Conservation (phyloP, 495 filamentous ascomycete genomes). For the Astrothelium macrocarpum region DNA sequence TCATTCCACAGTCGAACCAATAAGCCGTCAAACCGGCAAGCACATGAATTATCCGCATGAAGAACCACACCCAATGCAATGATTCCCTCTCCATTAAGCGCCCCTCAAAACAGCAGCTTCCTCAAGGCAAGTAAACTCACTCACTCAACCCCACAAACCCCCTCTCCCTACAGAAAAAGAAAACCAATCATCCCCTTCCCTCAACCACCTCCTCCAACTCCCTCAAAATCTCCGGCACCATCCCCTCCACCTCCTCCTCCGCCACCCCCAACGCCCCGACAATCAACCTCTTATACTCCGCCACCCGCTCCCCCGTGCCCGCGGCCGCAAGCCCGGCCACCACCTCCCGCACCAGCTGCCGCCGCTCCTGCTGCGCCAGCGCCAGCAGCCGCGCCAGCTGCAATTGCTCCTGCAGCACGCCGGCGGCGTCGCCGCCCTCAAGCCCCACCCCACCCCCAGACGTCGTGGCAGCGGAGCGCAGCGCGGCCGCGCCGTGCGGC, state of each 20-base stretch:
- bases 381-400: constrained; percentile 20
- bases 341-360: constrained; percentile 24
- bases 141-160: constrained; percentile 12
- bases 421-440: constrained; percentile 9
- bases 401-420: constrained; percentile 18
- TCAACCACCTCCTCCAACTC: constrained; percentile 49
- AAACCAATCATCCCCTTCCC: constrained; percentile 21
- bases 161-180: constrained; percentile 19
- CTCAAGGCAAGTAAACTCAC: background rate
- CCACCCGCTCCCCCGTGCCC: constrained; percentile 27
- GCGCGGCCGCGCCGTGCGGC: background rate
- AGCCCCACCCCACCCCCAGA: background rate
- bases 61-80: background rate
- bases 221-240: constrained; percentile 33
- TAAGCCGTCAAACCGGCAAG: no score
- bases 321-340: constrained; percentile 25
- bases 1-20: no score
- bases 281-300: constrained; percentile 32
- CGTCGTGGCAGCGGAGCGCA: background rate
- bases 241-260: constrained; percentile 33
- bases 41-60: no score
- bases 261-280: constrained; percentile 31
- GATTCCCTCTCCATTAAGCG: no score
- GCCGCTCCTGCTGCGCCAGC: constrained; percentile 21
- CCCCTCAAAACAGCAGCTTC: background rate